Evolutionary conservation across 768 basidiomycete genomes (phyloP), one percentile per base, ranked within the genome.

Genomic region (Amanita jacksonii): DNA sequence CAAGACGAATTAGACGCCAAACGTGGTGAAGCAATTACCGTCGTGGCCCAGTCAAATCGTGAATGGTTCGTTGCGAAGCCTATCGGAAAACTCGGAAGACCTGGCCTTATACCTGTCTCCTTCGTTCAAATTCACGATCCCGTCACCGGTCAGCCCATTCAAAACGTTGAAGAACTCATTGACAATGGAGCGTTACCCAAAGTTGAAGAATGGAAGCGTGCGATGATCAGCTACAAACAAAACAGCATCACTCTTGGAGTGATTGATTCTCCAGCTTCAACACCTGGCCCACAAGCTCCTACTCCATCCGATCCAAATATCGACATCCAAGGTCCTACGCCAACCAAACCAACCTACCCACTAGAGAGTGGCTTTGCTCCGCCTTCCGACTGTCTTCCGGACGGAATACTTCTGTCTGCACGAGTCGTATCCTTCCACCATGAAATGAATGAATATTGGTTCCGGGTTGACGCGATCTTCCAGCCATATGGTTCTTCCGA

Each of bases 51-150:
- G 62, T 97, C 93, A n/a, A 99, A 98, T 58, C 89, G 91, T 51
- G 96, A 99, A 62, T 99, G 96, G 96, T 98, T 97, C 62, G 96
- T 99, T 38, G 96, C 96, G 20, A 99, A 99, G 64, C 91, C 94
- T 9, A 99, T 99, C 55, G 91, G 92, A 31, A 75, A 79, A 44
- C 76, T 99, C 15, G 94, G 96, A 23, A 84, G 93, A 43, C 96
- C 96, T 0, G 96, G 96, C 40, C 74, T 99, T 46, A 98, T 99
- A 46, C 96, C 96, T 5, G 93, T 91, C 41, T 81, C 94, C 1
- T 98, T 98, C 60, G 94, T 99, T 53, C 85, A 98, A 63, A 85
- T 98, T 38, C 86, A 91, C 46, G 93, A 99, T 62, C 93, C 93
- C 15, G 67, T 77, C 8, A 91, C 96, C 19, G 88, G 85, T 31